phyloP scores from a whole-genome alignment of 805 yeast genomes.

The Cyberlindnera misumaiensis region DNA sequence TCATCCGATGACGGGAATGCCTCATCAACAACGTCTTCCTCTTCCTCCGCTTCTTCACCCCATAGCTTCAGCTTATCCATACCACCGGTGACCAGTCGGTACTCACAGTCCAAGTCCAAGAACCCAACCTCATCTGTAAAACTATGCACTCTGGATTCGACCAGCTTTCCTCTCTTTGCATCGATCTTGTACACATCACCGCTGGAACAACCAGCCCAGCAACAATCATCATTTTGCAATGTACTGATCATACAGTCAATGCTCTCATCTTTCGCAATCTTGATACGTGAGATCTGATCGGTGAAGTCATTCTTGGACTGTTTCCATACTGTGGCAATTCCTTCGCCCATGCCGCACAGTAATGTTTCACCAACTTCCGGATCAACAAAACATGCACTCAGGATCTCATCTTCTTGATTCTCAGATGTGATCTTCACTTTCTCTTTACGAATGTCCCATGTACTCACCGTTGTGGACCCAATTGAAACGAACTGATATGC shows the following conservation, averaged over 20 bases:
- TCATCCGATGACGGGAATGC: slow-evolving; percentile 50
- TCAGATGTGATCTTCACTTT: slow-evolving; percentile 53
- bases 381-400: slow-evolving; percentile 65
- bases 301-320: slow-evolving; percentile 56
- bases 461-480: slow-evolving; percentile 77
- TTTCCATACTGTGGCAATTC: slow-evolving; percentile 83
- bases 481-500: slow-evolving; percentile 72
- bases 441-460: slow-evolving; percentile 65
- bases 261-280: slow-evolving; percentile 60
- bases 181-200: slow-evolving; percentile 68
- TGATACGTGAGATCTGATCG: slow-evolving; percentile 78
- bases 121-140: slow-evolving; percentile 65
- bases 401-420: slow-evolving; percentile 90
- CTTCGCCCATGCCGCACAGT: slow-evolving; percentile 87
- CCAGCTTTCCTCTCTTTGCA: slow-evolving; percentile 52
- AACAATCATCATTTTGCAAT: slow-evolving; percentile 38
- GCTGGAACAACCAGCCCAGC: slow-evolving; percentile 77
- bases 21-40: slow-evolving; percentile 11
- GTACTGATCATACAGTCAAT: slow-evolving; percentile 55
- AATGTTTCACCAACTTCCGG: slow-evolving; percentile 54
- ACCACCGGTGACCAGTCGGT: slow-evolving; percentile 74
- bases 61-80: slow-evolving; percentile 79
- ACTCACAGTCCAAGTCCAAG: slow-evolving; percentile 75
- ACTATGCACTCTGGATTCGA: slow-evolving; percentile 63
- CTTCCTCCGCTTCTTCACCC: slow-evolving; percentile 37